Percentiles rank a stretch among this genome's conserved stretches.
Evolutionary conservation across 306 rosid species (phyloP).

Genomic region (Trifolium repens): DNA sequence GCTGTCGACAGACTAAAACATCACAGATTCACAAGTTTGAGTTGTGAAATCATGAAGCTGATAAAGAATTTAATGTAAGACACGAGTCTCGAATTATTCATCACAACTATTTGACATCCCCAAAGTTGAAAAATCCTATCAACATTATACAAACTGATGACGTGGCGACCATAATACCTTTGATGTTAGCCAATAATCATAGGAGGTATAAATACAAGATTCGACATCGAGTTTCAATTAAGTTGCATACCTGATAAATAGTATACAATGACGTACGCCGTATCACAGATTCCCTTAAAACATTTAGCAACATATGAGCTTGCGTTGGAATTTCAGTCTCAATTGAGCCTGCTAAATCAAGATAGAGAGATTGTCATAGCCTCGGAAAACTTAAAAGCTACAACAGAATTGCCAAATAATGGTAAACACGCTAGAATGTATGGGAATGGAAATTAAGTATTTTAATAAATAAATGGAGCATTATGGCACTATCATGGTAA

Average conservation of each 20-base stretch:
- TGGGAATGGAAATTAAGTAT: constrained; percentile 15
- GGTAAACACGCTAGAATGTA: constrained; percentile 11
- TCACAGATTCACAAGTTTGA: not conserved
- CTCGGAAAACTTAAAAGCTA: constrained; percentile 30
- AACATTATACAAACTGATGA: constrained; percentile 19
- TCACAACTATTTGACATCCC: constrained; percentile 25
- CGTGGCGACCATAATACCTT: constrained; percentile 19
- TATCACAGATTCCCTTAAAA: constrained; percentile 76
- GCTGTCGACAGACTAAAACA: not conserved
- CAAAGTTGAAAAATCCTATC: constrained; percentile 18
- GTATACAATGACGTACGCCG: constrained; percentile 79
- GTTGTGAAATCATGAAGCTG: not conserved
- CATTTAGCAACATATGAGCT: constrained; percentile 61
- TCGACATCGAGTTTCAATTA: constrained; percentile 23
- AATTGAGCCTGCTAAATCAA: constrained; percentile 45
- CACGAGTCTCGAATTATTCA: not conserved
- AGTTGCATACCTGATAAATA: constrained; percentile 67
- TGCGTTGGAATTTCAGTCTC: constrained; percentile 51
- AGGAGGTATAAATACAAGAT: constrained; percentile 15
- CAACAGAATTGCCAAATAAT: constrained; percentile 28
- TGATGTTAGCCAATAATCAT: constrained; percentile 18
- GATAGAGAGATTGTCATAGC: constrained; percentile 41
- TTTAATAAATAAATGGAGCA: constrained; percentile 27
- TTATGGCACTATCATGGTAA: constrained; percentile 32
- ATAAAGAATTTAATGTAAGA: constrained; percentile 18